A percentile compares a stretch with the other conserved stretches of the same genome.
Conservation (phyloP, 1,139 yeast genomes). For the Maudiozyma humilis region DNA sequence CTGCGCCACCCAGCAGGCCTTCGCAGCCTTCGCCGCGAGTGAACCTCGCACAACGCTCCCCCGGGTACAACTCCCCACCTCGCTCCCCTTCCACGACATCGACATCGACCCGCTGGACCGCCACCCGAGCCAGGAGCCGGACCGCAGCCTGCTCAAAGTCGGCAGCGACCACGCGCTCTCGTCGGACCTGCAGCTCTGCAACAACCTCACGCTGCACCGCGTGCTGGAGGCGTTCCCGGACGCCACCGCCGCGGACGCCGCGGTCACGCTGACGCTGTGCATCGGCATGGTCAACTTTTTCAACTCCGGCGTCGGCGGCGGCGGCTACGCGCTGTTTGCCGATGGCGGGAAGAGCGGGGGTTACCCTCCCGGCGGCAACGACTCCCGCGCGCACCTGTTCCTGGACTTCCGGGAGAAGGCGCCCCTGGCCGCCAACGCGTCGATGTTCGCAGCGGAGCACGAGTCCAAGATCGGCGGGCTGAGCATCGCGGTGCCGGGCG, state of each 20-base stretch:
- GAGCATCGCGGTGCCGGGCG: constrained; percentile 86
- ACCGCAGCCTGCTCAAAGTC: constrained; percentile 29
- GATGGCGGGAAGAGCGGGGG: constrained; percentile 4
- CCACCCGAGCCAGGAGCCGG: constrained; percentile 36
- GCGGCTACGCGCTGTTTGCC: constrained; percentile 61
- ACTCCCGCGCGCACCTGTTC: no score
- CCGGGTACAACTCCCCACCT: constrained; percentile 1
- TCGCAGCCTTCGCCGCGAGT: background rate
- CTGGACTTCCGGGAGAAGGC: constrained; percentile 90
- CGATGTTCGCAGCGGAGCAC: constrained; percentile 50
- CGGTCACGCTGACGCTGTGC: constrained; percentile 81
- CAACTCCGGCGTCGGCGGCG: constrained; percentile 92
- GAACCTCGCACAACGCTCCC: constrained; percentile 5
- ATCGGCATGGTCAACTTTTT: constrained; percentile 77
- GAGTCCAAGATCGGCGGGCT: constrained; percentile 69
- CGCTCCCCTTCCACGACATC: constrained; percentile 21
- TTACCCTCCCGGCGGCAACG: no score
- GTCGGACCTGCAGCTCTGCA: constrained; percentile 65
- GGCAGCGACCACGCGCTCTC: constrained; percentile 61
- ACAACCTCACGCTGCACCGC: constrained; percentile 50
- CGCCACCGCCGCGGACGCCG: constrained; percentile 82
- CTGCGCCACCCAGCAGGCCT: no score
- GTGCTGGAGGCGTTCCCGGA: constrained; percentile 38
- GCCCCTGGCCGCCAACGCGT: constrained; percentile 50
- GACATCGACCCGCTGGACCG: constrained; percentile 29